A percentile compares a stretch with the other conserved stretches of the same genome.
Conservation (phyloP, 2,329 filamentous ascomycete species). For the Sarocladium oryzae region DNA sequence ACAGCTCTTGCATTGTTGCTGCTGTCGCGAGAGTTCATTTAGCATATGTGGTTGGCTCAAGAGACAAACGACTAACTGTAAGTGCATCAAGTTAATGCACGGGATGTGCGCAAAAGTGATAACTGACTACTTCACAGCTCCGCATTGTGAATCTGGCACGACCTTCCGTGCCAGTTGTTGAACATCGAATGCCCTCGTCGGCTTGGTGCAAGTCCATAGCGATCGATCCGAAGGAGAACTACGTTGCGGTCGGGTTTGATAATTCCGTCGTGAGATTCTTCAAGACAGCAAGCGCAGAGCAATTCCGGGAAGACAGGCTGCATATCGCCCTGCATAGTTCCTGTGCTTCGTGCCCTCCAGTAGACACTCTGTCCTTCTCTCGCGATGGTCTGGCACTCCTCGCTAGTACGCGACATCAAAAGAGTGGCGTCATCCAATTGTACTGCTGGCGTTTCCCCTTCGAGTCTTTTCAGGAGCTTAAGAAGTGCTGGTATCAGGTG, state of each 20-base stretch:
- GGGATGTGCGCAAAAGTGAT: too few species aligned
- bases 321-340: conserved; percentile 26
- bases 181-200: conserved; percentile 32
- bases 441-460: conserved; percentile 33
- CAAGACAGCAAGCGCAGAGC: conserved; percentile 25
- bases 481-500: conserved; percentile 29
- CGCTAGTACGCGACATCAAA: conserved; percentile 28
- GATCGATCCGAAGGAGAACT: conserved; percentile 32
- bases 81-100: too few species aligned
- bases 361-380: conserved; percentile 34
- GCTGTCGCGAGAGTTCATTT: conserved; percentile 29
- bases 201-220: conserved; percentile 33
- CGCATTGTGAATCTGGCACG: conserved; percentile 30
- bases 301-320: conserved; percentile 30
- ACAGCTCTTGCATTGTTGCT: conserved; percentile 32
- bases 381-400: conserved; percentile 32
- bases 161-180: conserved; percentile 22
- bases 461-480: conserved; percentile 26
- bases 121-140: too few species aligned
- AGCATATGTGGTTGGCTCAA: conserved; percentile 32
- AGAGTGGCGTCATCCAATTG: conserved; percentile 28
- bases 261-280: conserved; percentile 33
- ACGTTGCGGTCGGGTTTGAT: conserved; percentile 34
- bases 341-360: conserved; percentile 27
- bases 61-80: conserved; percentile 35